Percentiles rank a stretch among this genome's conserved stretches.
Conservation (phyloP, 768 basidiomycete genomes). For the Trametes cubensis region DNA sequence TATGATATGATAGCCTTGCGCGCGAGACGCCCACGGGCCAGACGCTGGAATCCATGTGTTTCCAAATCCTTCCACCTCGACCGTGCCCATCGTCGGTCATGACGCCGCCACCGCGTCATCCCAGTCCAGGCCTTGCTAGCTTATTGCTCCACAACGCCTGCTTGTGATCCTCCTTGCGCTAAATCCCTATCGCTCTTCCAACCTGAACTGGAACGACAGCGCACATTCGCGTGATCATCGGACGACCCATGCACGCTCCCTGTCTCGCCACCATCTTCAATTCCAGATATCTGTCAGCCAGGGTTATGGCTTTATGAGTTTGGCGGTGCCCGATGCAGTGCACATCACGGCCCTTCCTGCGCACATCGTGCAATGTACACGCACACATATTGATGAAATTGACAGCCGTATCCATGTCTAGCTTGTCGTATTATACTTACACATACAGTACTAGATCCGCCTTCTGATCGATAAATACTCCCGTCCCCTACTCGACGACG, state of each 20-base stretch:
- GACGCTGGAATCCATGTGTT: constrained; percentile 11
- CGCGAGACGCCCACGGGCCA: background rate
- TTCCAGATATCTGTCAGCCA: constrained; percentile 4
- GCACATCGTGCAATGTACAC: background rate
- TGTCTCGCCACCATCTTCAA: constrained; percentile 2
- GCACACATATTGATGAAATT: background rate
- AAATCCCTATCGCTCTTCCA: background rate
- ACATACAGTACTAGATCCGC: constrained; percentile 20
- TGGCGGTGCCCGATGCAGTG: constrained; percentile 6
- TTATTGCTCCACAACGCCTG: constrained; percentile 10
- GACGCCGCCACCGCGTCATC: constrained; percentile 20
- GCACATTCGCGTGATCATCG: background rate
- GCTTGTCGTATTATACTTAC: constrained; percentile 23
- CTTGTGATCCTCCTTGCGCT: background rate
- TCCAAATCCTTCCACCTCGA: background rate
- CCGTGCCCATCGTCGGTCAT: background rate
- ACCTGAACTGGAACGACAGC: too few relatives aligned
- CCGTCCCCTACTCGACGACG: background rate
- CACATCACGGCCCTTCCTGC: constrained; percentile 1
- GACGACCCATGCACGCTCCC: background rate
- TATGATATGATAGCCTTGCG: too few relatives aligned
- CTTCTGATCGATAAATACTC: constrained; percentile 12
- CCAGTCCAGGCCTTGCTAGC: background rate
- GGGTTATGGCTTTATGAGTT: constrained; percentile 1
- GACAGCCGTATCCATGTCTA: background rate